Conservation (phyloP, 768 basidiomycete genomes). For the Lentinula lateritia region DNA sequence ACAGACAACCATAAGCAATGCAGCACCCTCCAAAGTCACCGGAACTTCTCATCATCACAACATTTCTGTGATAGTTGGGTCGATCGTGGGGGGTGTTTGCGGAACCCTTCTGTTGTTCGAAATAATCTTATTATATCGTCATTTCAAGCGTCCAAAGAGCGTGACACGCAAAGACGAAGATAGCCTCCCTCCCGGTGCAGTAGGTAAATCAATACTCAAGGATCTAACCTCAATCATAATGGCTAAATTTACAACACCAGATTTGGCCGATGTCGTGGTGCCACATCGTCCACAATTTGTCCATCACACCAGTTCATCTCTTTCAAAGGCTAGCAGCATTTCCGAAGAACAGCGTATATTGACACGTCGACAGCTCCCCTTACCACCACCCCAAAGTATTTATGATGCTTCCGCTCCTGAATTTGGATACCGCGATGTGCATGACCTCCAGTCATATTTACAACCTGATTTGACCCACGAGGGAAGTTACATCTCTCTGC, state of each 20-base stretch:
- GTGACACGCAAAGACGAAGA: neutral
- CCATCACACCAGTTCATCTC: neutral
- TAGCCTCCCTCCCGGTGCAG: neutral
- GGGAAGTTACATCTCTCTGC: neutral
- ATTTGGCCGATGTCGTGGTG: neutral
- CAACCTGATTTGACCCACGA: neutral
- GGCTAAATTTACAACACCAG: neutral
- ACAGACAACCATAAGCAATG: neutral
- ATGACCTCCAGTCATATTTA: neutral
- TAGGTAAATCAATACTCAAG: neutral
- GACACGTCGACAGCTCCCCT: neutral
- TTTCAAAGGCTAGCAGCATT: neutral
- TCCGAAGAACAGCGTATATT: neutral
- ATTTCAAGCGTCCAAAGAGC: neutral
- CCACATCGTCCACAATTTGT: neutral
- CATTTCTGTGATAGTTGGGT: neutral
- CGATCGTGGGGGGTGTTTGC: neutral
- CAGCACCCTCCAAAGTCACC: neutral
- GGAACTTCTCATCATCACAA: neutral
- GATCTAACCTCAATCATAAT: neutral
- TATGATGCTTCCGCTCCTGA: neutral
- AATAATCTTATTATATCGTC: conserved; percentile 9
- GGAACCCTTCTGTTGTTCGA: neutral
- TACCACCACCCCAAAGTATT: no score
- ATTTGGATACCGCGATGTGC: neutral